phyloP scores from a whole-genome alignment of 148 eudicot genomes.

The Cornus suecica region DNA sequence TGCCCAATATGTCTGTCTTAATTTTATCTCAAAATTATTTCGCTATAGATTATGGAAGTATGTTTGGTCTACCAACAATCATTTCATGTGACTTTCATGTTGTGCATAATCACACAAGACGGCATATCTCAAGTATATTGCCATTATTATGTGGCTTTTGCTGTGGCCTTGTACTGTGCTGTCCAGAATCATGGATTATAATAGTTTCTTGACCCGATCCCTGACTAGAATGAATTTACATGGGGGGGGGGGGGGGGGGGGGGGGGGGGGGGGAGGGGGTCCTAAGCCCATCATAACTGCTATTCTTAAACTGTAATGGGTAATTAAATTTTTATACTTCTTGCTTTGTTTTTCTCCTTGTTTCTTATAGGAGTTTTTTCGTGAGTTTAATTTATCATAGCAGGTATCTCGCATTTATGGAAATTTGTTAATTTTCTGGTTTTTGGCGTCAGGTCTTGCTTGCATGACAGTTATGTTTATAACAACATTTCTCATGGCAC shows the following conservation, averaged over 20 bases:
- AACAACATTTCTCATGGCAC: slow-evolving; percentile 86
- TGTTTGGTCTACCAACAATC: not conserved
- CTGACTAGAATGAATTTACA: too few species aligned
- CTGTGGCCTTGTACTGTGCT: not conserved
- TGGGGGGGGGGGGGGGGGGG: too few species aligned
- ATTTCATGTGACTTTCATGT: not conserved
- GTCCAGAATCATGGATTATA: not conserved
- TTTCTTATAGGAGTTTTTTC: not conserved
- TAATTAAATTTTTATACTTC: not conserved
- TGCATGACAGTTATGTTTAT: slow-evolving; percentile 86
- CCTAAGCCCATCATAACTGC: not conserved
- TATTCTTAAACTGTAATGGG: not conserved
- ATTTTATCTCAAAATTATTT: not conserved
- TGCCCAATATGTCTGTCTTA: not conserved
- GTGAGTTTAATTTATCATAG: not conserved
- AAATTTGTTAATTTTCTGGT: not conserved
- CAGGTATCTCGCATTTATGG: not conserved
- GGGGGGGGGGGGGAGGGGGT: too few species aligned
- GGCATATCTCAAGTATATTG: too few species aligned
- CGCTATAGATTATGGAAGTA: not conserved
- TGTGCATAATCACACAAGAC: not conserved
- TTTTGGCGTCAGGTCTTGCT: slow-evolving; percentile 64
- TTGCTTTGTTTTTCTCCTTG: not conserved
- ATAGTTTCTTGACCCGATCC: too few species aligned
- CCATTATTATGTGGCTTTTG: not conserved